A percentile compares a stretch with the other conserved stretches of the same genome.
Evolutionary conservation across 495 filamentous ascomycete genomes (phyloP).

Genomic region (Friedmanniomyces simplex): DNA sequence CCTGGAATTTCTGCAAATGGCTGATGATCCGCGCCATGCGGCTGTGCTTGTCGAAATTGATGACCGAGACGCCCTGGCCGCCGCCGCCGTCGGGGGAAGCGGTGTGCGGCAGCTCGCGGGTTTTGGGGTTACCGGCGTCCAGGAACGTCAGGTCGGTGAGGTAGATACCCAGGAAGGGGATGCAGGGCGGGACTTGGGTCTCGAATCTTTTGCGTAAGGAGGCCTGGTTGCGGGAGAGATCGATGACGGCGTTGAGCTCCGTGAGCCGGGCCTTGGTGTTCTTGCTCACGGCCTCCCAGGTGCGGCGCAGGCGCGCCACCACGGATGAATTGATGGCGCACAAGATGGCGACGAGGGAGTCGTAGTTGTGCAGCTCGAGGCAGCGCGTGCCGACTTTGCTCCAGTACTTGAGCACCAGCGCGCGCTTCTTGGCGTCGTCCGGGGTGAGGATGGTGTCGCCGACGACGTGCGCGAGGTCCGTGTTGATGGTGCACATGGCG

Average conservation of each 20-base stretch:
- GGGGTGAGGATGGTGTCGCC: constrained; percentile 86
- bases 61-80: constrained; percentile 59
- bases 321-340: constrained; percentile 86
- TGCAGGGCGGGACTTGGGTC: constrained; percentile 79
- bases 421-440: constrained; percentile 84
- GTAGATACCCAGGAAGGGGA: constrained; percentile 96
- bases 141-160: constrained; percentile 83
- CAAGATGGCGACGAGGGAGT: constrained; percentile 92
- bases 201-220: constrained; percentile 81
- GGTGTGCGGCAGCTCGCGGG: constrained; percentile 48
- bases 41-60: constrained; percentile 98
- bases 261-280: constrained; percentile 77
- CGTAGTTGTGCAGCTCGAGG: constrained; percentile 87
- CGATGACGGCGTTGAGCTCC: constrained; percentile 67
- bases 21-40: constrained; percentile 92
- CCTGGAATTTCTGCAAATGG: constrained; percentile 93
- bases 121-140: constrained; percentile 84
- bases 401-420: constrained; percentile 92
- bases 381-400: constrained; percentile 88
- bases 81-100: constrained; percentile 39
- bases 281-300: constrained; percentile 82
- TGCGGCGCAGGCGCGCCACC: constrained; percentile 80
- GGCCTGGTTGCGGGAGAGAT: constrained; percentile 82
- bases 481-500: constrained; percentile 87
- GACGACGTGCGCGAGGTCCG: constrained; percentile 82